Evolutionary conservation across 2,329 filamentous ascomycete species (phyloP), one percentile per base, ranked within the genome.

Genomic region (Colletotrichum cuscutae): DNA sequence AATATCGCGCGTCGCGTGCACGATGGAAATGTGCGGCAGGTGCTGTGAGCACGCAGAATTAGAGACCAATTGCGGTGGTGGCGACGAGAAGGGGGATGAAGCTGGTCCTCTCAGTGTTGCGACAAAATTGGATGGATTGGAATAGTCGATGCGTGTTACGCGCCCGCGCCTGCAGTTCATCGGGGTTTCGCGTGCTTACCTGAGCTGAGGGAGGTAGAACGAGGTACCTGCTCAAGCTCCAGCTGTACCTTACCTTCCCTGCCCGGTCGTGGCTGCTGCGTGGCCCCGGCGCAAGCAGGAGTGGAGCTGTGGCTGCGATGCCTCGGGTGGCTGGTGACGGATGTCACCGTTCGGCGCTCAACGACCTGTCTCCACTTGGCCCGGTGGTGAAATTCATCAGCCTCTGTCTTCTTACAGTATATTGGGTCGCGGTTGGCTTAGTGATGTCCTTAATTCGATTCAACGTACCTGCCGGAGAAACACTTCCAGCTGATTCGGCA

Each of bases 101-200:
- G 66, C 46, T 58, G 59, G 58, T 49, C 42, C 26, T 35, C 63
- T 52, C 22, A n/a, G 28, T 71, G 66, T 73, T 73, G 71, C 71
- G 71, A 73, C 71, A 67, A 73, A 71, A 73, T 58, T 73, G 71
- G 71, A 71, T 65, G 59, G 61, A 70, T 61, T 56, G 54, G 60
- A 70, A 65, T 60, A 62, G 61, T 65, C 30, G 56, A 73, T 67
- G 65, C 71, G 71, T 73, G 66, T 71, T 73, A 70, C 71, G 71
- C 71, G 71, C 71, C 71, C 65, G 67, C 60, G 67, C 71, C 67
- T 65, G 28, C 71, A 61, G 71, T 71, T 73, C 71, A 49, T 73
- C 71, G 67, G 42, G 70, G 71, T 73, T 70, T 71, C 71, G 71
- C 71, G 71, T 73, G 71, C 71, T 73, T 73, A 73, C 71, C 66